Evolutionary conservation across 352 stramenopile species (phyloP).

Genomic region (Phytopythium delawarense): DNA sequence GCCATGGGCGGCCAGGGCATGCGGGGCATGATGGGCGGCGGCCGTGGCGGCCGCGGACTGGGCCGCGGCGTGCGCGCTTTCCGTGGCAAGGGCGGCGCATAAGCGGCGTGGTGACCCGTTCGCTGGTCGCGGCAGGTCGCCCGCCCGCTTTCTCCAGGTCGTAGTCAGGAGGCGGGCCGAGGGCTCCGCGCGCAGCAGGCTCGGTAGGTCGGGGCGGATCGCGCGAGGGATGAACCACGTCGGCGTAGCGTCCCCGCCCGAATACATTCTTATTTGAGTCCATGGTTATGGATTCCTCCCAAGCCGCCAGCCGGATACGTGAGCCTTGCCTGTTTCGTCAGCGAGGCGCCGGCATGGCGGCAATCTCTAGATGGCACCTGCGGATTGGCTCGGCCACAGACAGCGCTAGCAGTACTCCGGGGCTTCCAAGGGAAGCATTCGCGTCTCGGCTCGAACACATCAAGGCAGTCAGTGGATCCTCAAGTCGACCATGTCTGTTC

Average conservation of each 20-base stretch:
- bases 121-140: neutral
- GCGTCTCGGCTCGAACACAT: too few relatives aligned
- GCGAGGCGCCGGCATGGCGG: too few relatives aligned
- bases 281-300: neutral
- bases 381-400: too few relatives aligned
- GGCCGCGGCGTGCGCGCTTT: slow-evolving; percentile 78
- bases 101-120: slow-evolving; percentile 16
- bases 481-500: too few relatives aligned
- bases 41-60: slow-evolving; percentile 64
- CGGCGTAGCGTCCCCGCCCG: neutral
- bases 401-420: too few relatives aligned
- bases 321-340: too few relatives aligned
- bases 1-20: slow-evolving; percentile 92
- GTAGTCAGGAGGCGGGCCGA: slow-evolving; percentile 3
- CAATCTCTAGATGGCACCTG: too few relatives aligned
- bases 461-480: too few relatives aligned
- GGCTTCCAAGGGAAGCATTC: too few relatives aligned
- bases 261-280: slow-evolving; percentile 4
- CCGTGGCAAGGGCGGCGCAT: slow-evolving; percentile 75
- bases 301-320: too few relatives aligned
- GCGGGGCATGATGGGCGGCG: slow-evolving; percentile 85
- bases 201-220: neutral
- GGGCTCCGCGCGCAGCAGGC: neutral
- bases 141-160: slow-evolving; percentile 2
- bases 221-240: neutral